Evolutionary conservation across 179 eudicot genomes (phyloP), one percentile per base, ranked within the genome.

Genomic region (Carnegiea gigantea): DNA sequence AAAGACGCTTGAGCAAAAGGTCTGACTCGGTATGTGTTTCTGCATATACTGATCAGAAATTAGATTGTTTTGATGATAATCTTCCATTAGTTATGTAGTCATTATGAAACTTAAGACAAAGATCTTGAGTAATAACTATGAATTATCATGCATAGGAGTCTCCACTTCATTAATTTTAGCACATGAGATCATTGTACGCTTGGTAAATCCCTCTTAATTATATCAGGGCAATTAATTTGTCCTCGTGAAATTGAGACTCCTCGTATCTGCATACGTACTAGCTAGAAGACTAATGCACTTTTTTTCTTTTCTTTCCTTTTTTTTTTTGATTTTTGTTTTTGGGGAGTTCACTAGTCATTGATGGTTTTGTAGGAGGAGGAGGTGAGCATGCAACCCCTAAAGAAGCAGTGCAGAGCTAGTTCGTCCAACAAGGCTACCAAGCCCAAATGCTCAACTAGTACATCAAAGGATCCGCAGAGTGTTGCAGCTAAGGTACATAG

Each of bases 401-500:
- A 95, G 90, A 95, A 88, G 88, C 97, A 90, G 36, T 94, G 99
- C 88, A 85, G 78, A 75, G 70, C 80, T 54, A 74, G 71, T 71
- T 78, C 81, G 57, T 84, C 90, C 51, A 90, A 82, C 89, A 91
- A 90, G 82, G 48, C 79, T 26, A 33, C 88, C 11, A 95, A 94
- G 77, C 67, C 90, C 53, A 91, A 90, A 82, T 60, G 93, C 53
- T 87, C 87, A 64, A 33, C 36, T 1, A 28, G 17, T 6, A 28
- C 64, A 53, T 84, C 92, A 51, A 95, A 92, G 86, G 98, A 95
- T 86, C 95, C 98, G n/a, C 99, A 92, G 83, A 95, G 98, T 80
- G 71, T 89, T 81, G 98, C 95, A 83, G 99, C 99, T 78, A 95
- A 95, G 97, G 99, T 95, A 65, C 62, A 11, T 2, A 13, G 9